Evolutionary conservation across 352 stramenopile genomes (phyloP), one percentile per base, ranked within the genome.

Genomic region (Pythium graminicola): DNA sequence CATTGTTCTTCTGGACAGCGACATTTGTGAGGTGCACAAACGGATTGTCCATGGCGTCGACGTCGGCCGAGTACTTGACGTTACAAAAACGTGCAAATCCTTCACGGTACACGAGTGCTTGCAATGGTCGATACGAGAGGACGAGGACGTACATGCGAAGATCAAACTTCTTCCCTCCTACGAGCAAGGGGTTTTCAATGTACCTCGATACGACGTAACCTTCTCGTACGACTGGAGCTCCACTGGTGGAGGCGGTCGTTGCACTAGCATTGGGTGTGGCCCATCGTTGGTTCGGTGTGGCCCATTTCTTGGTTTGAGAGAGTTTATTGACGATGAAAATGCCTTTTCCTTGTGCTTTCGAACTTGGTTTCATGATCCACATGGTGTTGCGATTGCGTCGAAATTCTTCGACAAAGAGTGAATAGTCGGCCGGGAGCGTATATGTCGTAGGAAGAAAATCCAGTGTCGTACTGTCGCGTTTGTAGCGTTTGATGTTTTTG

Each of bases 341-440:
- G 19, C 92, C 93, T 73, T 94, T 93, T 41, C 82, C 81, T 55
- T 92, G 80, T 0, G 82, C 85, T 73, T 78, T 91, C 20, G 5
- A 17, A 16, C 96, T 96, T 8, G 93, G 93, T 62, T 98, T 98
- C 93, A 98, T 98, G 64, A 98, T 98, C 93, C 93, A 98, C 2
- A 97, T 78, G n/a, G n/a, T n/a, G 28, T 89, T 92, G 33, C 89
- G 76, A 48, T 73, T 86, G 16, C 86, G 72, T 54, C 97, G 97
- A 49, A 96, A 98, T 48, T 97, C 88, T 69, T 97, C 90, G 1
- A 97, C 85, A 58, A 97, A 98, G 62, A 98, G 86, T 17, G 82
- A 83, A 57, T 98, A 98, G 44, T 98, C 90, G 3, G 85, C 76
- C 3, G 92, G 91, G n/a, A 98, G 71, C 45, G 97, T 95, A 64